Base-by-base conservation (phyloP, 139 green algal species). In the Chlorella sp. region DNA sequence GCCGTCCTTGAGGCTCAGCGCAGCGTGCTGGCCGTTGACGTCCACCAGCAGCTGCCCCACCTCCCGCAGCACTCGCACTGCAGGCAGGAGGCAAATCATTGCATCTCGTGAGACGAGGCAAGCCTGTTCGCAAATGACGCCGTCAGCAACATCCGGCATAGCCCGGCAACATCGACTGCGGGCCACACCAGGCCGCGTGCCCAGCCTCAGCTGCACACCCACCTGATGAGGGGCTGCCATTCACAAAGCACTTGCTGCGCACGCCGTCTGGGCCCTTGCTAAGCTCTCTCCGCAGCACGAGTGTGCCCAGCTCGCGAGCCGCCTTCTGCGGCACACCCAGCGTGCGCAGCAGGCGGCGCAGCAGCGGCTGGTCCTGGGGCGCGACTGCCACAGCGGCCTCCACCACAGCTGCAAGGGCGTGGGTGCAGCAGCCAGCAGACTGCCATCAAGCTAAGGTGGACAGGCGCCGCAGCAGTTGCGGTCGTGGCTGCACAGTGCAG, bases 11-110 rank as follows among this genome's bases (percentile, higher is more conserved):
- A 98, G 88, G 5, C 83, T 85, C 41, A 89, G 71, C 0, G 91
- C 83, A 13, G 91, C 85, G 51, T 96, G 86, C 81, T 99, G 96
- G 0, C 94, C 95, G 86, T 99, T 99, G 25, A 96, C 83, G 60
- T 99, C 96, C 63, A 97, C 94, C 64, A 98, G 89, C 68, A 91
- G 25, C 0, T 39, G 74, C 3, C 89, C 92, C 39, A 99, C 64
- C 75, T 91, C 90, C 0, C 94, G 88, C 91, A 98, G 86, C 80
- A 95, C 86, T 3, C 95, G 92, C 57, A 97, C 89, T 78, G 76
- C 36, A 30, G 41, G 69, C 4, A 18, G 20, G 41, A 34, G 16
- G 6, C 13, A 16, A 0, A 70, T 20, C 18, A n/a, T n/a, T n/a
- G n/a, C n/a, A n/a, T n/a, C n/a, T n/a, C n/a, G n/a, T n/a, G n/a